These are phyloP conservation scores for Lagenidium giganteum DNA, from an alignment of 352 stramenopile species.

Conservation along the genomic window DNA sequence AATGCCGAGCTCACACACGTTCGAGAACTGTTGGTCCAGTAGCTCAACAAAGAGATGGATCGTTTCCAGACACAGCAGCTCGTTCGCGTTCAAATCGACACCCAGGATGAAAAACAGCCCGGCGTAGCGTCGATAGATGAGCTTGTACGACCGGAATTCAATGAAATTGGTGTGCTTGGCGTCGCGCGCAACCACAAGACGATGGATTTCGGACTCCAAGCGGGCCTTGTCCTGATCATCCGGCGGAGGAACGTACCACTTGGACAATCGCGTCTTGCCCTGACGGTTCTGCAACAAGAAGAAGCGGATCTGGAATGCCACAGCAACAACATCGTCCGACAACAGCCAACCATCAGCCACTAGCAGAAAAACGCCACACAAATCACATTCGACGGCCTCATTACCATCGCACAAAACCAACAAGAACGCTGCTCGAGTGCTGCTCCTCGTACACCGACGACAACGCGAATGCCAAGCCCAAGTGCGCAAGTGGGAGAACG, in stretches of 20 bases:
- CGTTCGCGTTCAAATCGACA: slow-evolving; percentile 96
- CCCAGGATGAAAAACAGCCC: slow-evolving; percentile 98
- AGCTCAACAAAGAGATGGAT: slow-evolving; percentile 99
- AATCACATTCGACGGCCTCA: too few relatives aligned
- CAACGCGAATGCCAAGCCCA: too few relatives aligned
- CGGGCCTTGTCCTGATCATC: slow-evolving; percentile 80
- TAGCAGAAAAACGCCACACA: not conserved
- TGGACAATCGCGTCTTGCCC: slow-evolving; percentile 98
- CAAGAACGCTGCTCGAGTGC: too few relatives aligned
- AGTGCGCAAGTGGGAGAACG: too few relatives aligned
- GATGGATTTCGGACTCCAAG: slow-evolving; percentile 89
- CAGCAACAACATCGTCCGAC: not conserved
- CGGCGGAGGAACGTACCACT: slow-evolving; percentile 94
- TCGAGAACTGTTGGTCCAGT: slow-evolving; percentile 97
- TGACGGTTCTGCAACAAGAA: slow-evolving; percentile 99
- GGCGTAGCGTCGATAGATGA: slow-evolving; percentile 98
- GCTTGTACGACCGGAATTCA: slow-evolving; percentile 98
- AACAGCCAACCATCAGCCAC: not conserved
- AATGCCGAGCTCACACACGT: slow-evolving; percentile 98
- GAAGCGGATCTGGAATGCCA: slow-evolving; percentile 97
- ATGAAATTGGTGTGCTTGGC: slow-evolving; percentile 94
- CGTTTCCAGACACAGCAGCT: slow-evolving; percentile 96
- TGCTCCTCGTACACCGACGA: too few relatives aligned
- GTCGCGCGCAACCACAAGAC: slow-evolving; percentile 85
- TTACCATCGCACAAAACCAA: too few relatives aligned